Percentiles rank a stretch among this genome's conserved stretches.
These are phyloP conservation scores for Solanum clarkiae DNA, from an alignment of 257 asterid species.

Conservation along the genomic window DNA sequence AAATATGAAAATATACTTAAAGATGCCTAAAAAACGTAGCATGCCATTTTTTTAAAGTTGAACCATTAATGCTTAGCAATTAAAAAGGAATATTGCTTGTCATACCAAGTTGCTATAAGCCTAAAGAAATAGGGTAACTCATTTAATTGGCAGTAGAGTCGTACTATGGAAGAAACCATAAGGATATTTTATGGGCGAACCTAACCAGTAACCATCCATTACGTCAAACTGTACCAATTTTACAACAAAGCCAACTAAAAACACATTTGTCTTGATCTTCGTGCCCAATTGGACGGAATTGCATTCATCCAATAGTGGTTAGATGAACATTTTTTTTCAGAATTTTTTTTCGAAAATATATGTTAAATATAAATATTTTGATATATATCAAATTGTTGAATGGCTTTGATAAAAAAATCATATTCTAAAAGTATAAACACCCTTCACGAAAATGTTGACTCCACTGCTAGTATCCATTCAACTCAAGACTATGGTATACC, in stretches of 20 bases:
- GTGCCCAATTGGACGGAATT: neutral
- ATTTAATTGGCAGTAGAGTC: neutral
- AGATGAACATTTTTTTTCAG: too few relatives aligned
- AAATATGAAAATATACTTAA: neutral
- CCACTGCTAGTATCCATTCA: too few relatives aligned
- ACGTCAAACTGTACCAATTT: neutral
- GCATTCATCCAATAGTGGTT: accelerated
- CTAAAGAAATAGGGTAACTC: neutral
- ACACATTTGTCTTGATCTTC: too few relatives aligned
- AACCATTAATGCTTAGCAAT: neutral
- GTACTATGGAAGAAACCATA: neutral
- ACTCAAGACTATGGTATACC: neutral
- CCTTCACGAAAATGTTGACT: too few relatives aligned
- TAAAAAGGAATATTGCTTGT: neutral
- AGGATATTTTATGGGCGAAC: neutral
- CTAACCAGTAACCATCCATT: neutral
- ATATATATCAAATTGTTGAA: too few relatives aligned
- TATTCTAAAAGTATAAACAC: too few relatives aligned
- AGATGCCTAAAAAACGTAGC: neutral
- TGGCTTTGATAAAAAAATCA: too few relatives aligned
- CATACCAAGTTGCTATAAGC: neutral
- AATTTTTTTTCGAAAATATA: too few relatives aligned
- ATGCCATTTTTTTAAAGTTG: neutral
- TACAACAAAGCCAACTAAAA: neutral
- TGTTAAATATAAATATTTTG: too few relatives aligned